Conservation (phyloP, 2,329 filamentous ascomycete species). For the Fonsecaea pedrosoi region DNA sequence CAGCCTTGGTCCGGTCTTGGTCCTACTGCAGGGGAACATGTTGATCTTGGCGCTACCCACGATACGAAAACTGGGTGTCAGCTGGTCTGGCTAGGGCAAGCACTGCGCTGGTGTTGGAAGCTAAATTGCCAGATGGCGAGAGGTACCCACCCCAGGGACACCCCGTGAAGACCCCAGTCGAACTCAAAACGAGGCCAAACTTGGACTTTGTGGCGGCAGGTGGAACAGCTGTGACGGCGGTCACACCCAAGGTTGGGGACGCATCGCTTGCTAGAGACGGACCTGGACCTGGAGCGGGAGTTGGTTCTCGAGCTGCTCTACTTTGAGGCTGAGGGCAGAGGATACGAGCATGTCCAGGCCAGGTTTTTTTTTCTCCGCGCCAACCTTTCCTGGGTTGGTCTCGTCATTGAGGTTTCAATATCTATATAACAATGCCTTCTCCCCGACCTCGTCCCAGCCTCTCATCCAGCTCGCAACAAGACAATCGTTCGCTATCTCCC, state of each 20-base stretch:
- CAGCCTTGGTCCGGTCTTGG: background rate
- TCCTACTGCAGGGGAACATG: background rate
- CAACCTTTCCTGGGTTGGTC: conserved; percentile 6
- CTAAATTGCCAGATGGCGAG: background rate
- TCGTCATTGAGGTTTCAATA: background rate
- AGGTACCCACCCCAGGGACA: background rate
- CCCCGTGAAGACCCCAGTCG: background rate
- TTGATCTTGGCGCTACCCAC: conserved; percentile 6
- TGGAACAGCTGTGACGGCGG: conserved; percentile 4
- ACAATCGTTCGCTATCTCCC: conserved; percentile 9
- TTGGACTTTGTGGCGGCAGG: background rate
- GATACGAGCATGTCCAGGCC: background rate
- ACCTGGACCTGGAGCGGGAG: background rate
- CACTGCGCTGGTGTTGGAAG: background rate
- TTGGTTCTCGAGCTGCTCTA: background rate
- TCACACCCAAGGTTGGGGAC: background rate
- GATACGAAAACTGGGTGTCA: conserved; percentile 13
- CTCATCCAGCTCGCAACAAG: background rate
- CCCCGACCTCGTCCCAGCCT: background rate
- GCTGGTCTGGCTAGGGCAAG: background rate
- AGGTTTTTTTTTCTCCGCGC: background rate
- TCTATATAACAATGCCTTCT: conserved; percentile 19
- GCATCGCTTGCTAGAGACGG: background rate
- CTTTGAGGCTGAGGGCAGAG: conserved; percentile 11
- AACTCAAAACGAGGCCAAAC: background rate